phyloP scores from a whole-genome alignment of 768 basidiomycete genomes.

The Porphyrellus cyaneotinctus region DNA sequence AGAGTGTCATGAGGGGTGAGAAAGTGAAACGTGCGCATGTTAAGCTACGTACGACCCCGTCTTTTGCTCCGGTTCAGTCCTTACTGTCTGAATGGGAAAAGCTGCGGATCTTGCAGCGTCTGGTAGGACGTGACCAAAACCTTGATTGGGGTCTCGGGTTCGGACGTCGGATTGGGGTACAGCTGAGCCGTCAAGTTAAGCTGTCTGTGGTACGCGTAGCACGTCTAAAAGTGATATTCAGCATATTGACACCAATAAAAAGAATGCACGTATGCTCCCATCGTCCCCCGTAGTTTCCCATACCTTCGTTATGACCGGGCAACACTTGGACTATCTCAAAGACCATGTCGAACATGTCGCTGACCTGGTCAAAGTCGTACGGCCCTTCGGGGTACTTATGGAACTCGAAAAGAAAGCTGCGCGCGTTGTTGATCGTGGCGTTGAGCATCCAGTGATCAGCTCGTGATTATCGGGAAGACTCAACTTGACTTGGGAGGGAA shows the following conservation, averaged over 20 bases:
- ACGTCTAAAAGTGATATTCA: slow-evolving; percentile 10
- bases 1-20: too few relatives aligned
- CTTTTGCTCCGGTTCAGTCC: too few relatives aligned
- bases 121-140: slow-evolving; percentile 14
- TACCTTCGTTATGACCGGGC: slow-evolving; percentile 19
- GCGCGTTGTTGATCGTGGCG: slow-evolving; percentile 12
- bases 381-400: slow-evolving; percentile 16
- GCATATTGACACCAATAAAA: not conserved
- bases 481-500: not conserved
- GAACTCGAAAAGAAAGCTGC: slow-evolving; percentile 17
- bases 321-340: not conserved
- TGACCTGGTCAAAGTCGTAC: slow-evolving; percentile 6
- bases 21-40: not conserved
- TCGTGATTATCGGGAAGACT: not conserved
- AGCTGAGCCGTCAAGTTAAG: slow-evolving; percentile 16
- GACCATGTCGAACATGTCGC: not conserved
- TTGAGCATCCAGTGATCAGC: slow-evolving; percentile 8
- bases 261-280: not conserved
- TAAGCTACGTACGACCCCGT: not conserved
- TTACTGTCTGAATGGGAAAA: slow-evolving; percentile 17
- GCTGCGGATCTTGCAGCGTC: slow-evolving; percentile 6
- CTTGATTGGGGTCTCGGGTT: slow-evolving; percentile 22
- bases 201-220: slow-evolving; percentile 20
- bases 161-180: slow-evolving; percentile 21
- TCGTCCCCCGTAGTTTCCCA: slow-evolving; percentile 15